Conservation (phyloP, 345 rosid species). For the Brassica napus region Da-Ae NC_063442.1:30698501-30699000, state of each 20-base stretch:
- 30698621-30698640: constrained; percentile 41
- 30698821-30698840: constrained; percentile 40
- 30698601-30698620: constrained; percentile 40
- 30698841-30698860: constrained; percentile 69
- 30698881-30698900: constrained; percentile 90
- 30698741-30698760: constrained; percentile 48
- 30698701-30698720: constrained; percentile 33
- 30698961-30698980: constrained; percentile 27
- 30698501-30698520: neutral
- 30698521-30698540: neutral
- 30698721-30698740: constrained; percentile 26
- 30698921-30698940: constrained; percentile 80
- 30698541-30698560: neutral
- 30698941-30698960: constrained; percentile 89
- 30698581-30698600: constrained; percentile 35
- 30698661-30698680: constrained; percentile 40
- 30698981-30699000: constrained; percentile 11
- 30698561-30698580: constrained; percentile 30
- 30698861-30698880: constrained; percentile 78
- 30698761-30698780: constrained; percentile 84
- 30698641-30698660: constrained; percentile 37
- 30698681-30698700: constrained; percentile 31
- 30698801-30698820: constrained; percentile 76
- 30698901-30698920: constrained; percentile 86
- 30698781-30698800: constrained; percentile 85